Evolutionary conservation across 2,329 filamentous ascomycete genomes (phyloP).

Genomic region (Blastomyces percursus): DNA sequence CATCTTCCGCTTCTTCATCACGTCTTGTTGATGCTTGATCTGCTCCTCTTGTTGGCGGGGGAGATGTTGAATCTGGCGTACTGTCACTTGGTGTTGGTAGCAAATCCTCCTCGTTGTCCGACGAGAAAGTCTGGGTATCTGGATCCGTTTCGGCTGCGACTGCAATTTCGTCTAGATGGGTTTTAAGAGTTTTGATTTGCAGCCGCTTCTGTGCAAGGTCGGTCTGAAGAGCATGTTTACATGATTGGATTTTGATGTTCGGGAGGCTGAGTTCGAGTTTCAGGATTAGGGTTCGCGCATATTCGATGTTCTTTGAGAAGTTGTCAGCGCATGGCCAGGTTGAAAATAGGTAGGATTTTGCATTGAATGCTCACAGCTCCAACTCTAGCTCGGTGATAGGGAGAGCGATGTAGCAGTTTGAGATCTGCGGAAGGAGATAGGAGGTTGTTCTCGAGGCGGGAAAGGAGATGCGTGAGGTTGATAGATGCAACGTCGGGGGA

Average conservation of each 20-base stretch:
- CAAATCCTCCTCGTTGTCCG: conserved; percentile 17
- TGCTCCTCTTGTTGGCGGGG: conserved; percentile 3
- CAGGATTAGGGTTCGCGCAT: conserved; percentile 33
- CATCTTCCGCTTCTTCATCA: conserved; percentile 7
- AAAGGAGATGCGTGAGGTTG: conserved; percentile 33
- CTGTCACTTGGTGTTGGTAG: conserved; percentile 21
- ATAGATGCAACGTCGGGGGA: conserved; percentile 25
- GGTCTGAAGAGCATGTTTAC: conserved; percentile 30
- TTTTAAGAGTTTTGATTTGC: conserved; percentile 25
- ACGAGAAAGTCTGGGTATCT: conserved; percentile 13
- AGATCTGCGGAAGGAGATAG: conserved; percentile 30
- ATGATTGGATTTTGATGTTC: conserved; percentile 29
- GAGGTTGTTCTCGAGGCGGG: conserved; percentile 35
- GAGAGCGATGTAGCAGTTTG: conserved; percentile 28
- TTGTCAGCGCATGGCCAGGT: not conserved
- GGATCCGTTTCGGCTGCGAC: conserved; percentile 16
- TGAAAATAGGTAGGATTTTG: not conserved
- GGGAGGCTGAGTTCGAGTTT: conserved; percentile 33
- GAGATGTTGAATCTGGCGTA: conserved; percentile 7
- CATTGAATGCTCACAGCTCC: conserved; percentile 23
- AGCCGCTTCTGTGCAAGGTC: conserved; percentile 32
- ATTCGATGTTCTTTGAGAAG: conserved; percentile 33
- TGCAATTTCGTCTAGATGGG: conserved; percentile 24
- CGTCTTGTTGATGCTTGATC: not conserved
- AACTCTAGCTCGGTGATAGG: conserved; percentile 35